phyloP scores from a whole-genome alignment of 1,284 basidiomycete species.

The Mycosarcoma mackinlayi region DNA sequence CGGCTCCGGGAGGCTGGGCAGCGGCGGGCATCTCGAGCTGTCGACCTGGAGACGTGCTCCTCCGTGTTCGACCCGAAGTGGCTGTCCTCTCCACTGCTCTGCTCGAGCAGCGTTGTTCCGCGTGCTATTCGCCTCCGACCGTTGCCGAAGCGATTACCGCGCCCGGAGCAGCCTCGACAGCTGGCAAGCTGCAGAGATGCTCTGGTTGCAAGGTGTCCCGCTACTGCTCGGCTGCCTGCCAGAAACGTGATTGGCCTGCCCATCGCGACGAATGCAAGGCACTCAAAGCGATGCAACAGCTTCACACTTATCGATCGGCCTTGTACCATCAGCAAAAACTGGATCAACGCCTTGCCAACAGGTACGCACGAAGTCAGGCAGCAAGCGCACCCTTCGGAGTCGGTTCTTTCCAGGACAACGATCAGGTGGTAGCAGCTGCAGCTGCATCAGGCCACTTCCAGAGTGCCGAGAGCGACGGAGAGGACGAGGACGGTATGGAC shows the following conservation, averaged over 20 bases:
- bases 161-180: not conserved
- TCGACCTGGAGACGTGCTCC: constrained; percentile 38
- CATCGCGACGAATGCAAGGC: constrained; percentile 54
- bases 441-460: constrained; percentile 16
- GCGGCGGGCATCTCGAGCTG: constrained; percentile 40
- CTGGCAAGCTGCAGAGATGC: constrained; percentile 40
- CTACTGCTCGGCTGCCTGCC: constrained; percentile 45
- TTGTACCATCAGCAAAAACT: constrained; percentile 26
- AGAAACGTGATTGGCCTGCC: constrained; percentile 40
- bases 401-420: constrained; percentile 41
- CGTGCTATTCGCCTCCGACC: constrained; percentile 27
- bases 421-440: constrained; percentile 31
- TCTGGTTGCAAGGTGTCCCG: constrained; percentile 46
- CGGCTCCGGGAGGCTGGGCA: constrained; percentile 39
- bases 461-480: constrained; percentile 12
- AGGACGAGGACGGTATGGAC: constrained; percentile 3
- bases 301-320: constrained; percentile 27
- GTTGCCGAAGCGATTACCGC: not conserved
- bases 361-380: constrained; percentile 8
- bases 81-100: constrained; percentile 36
- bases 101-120: constrained; percentile 40
- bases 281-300: constrained; percentile 37
- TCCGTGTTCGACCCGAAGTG: constrained; percentile 32
- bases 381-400: constrained; percentile 24
- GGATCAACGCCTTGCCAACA: constrained; percentile 27